Conservation (phyloP, 768 basidiomycete genomes). For the Roridomyces roridus region DNA sequence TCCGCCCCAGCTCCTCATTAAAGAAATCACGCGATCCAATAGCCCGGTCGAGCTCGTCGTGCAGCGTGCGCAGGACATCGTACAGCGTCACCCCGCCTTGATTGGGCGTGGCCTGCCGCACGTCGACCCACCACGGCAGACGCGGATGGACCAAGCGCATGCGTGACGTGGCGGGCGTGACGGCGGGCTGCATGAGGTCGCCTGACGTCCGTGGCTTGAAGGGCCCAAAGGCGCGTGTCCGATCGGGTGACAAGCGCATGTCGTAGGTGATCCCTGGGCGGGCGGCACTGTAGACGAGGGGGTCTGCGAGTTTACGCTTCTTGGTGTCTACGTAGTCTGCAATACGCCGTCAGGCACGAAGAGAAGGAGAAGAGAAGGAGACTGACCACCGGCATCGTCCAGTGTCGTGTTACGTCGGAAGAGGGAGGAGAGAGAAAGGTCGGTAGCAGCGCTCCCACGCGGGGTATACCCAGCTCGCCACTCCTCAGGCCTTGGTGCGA, state of each 20-base stretch:
- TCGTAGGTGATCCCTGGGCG: constrained; percentile 12
- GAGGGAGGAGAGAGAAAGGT: constrained; percentile 11
- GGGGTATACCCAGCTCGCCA: constrained; percentile 27
- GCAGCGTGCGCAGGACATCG: constrained; percentile 49
- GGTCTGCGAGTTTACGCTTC: constrained; percentile 1
- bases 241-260: constrained; percentile 6
- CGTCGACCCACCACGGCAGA: constrained; percentile 59
- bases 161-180: constrained; percentile 44
- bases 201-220: constrained; percentile 2
- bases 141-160: constrained; percentile 53
- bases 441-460: constrained; percentile 11
- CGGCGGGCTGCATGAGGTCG: constrained; percentile 49
- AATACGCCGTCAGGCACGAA: neutral
- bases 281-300: neutral
- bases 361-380: neutral
- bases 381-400: constrained; percentile 13
- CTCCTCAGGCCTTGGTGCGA: constrained; percentile 22
- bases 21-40: constrained; percentile 50
- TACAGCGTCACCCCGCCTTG: constrained; percentile 46
- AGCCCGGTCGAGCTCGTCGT: constrained; percentile 36
- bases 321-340: constrained; percentile 8
- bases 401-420: constrained; percentile 15
- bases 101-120: constrained; percentile 36
- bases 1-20: constrained; percentile 48
- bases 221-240: constrained; percentile 1